Conservation (phyloP, 176 grass and related monocot genomes). For the maize (Zea mays) region DNA sequence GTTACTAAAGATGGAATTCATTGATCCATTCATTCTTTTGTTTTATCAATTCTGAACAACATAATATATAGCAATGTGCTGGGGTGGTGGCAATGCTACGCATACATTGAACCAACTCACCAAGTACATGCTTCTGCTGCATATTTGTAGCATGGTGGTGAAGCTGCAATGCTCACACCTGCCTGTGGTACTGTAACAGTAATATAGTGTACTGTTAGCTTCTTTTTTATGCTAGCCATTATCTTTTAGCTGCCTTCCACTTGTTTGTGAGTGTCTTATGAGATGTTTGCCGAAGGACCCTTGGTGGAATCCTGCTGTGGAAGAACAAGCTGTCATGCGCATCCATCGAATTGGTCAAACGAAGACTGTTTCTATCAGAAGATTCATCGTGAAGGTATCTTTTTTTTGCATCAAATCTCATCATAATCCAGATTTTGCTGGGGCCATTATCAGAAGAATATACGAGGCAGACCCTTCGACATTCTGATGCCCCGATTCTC, state of each 20-base stretch:
- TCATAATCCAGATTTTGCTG: background rate
- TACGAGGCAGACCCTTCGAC: background rate
- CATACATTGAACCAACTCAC: background rate
- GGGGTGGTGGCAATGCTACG: background rate
- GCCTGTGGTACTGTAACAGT: background rate
- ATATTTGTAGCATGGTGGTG: background rate
- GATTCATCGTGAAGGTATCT: slow-evolving; percentile 84
- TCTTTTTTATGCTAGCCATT: background rate
- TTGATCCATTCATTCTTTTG: background rate
- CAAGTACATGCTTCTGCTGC: background rate
- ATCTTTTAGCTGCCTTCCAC: background rate
- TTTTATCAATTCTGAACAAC: background rate
- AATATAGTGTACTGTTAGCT: background rate
- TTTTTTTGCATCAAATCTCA: background rate
- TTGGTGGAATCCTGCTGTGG: slow-evolving; percentile 98
- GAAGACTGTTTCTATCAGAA: slow-evolving; percentile 78
- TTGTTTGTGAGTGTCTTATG: background rate
- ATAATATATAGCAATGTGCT: background rate
- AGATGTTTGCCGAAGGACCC: slow-evolving; percentile 60
- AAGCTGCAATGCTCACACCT: background rate
- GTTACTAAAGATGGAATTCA: background rate
- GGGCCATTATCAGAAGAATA: background rate
- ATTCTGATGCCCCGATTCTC: too few relatives aligned
- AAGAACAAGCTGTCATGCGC: slow-evolving; percentile 95
- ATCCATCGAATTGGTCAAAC: slow-evolving; percentile 95